Evolutionary conservation across 805 yeast species (phyloP).

Genomic region (Yamadazyma nakazawae): DNA sequence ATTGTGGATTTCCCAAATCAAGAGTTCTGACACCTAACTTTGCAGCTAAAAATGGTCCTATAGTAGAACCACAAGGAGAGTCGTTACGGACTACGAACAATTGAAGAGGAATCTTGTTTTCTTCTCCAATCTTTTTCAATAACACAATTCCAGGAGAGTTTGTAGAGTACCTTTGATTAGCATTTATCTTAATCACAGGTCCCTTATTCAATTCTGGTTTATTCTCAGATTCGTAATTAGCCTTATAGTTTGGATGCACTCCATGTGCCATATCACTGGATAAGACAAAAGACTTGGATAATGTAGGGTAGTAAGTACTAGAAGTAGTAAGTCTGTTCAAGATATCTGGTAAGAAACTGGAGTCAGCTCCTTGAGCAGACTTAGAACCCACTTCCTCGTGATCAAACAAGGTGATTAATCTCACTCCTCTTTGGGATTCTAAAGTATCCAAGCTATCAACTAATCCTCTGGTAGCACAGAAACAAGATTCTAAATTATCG

Average conservation of each 20-base stretch:
- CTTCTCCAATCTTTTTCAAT: constrained; percentile 66
- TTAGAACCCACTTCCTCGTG: constrained; percentile 95
- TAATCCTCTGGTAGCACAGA: constrained; percentile 70
- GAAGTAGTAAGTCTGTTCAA: constrained; percentile 65
- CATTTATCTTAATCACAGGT: constrained; percentile 90
- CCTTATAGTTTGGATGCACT: constrained; percentile 86
- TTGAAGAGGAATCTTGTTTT: constrained; percentile 77
- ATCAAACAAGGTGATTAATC: constrained; percentile 80
- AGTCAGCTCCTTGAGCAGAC: constrained; percentile 95
- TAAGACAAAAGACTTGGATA: constrained; percentile 78
- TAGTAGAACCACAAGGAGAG: constrained; percentile 93
- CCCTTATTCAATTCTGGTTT: constrained; percentile 82
- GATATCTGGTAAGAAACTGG: constrained; percentile 81
- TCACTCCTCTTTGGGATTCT: constrained; percentile 53
- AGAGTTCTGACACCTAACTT: constrained; percentile 83
- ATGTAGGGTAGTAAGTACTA: constrained; percentile 14
- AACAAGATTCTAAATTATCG: constrained; percentile 88
- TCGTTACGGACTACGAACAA: constrained; percentile 91
- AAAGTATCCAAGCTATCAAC: constrained; percentile 49
- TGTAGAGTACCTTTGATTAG: constrained; percentile 93
- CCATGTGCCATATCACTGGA: constrained; percentile 98
- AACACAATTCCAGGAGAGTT: constrained; percentile 86
- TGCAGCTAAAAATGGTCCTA: constrained; percentile 90
- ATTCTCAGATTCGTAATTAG: constrained; percentile 72
- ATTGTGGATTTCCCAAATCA: constrained; percentile 88